Conservation (phyloP, 164 flowering plant species). For the Magnolia changhungtana region DNA sequence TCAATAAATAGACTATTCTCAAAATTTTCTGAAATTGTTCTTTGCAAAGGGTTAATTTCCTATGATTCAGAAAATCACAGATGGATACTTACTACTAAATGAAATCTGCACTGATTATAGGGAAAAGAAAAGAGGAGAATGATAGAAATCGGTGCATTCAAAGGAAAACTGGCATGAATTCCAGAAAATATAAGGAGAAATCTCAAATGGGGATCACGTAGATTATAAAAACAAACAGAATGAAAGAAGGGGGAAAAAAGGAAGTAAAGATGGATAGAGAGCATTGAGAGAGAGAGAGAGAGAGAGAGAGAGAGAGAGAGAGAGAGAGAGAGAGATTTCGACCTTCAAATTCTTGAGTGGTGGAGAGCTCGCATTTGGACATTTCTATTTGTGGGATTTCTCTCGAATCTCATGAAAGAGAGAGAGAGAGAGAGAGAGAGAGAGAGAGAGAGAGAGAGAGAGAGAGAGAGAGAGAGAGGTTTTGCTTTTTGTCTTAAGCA, state of each 20-base stretch:
- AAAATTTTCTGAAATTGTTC: too few species aligned
- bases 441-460: too few species aligned
- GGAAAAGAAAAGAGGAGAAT: not conserved
- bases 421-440: not conserved
- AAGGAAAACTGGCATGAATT: too few species aligned
- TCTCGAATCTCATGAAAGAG: not conserved
- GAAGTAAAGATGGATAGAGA: not conserved
- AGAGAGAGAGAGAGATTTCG: constrained; percentile 2
- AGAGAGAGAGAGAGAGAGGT: too few species aligned
- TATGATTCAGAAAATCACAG: constrained; percentile 3
- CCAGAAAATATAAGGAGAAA: too few species aligned
- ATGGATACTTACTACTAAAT: too few species aligned
- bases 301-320: not conserved
- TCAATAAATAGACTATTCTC: too few species aligned
- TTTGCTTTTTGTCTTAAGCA: too few species aligned
- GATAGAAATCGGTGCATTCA: too few species aligned
- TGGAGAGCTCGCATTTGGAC: constrained; percentile 80
- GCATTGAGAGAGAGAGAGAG: too few species aligned
- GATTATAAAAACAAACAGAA: not conserved
- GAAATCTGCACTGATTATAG: not conserved
- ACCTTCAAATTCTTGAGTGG: constrained; percentile 77
- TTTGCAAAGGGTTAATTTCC: too few species aligned
- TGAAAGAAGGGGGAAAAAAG: not conserved
- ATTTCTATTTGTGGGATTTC: constrained; percentile 20
- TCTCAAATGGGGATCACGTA: not conserved